Base-by-base conservation (phyloP, 108 stramenopile genomes). In the Skeletonema marinoi region DNA sequence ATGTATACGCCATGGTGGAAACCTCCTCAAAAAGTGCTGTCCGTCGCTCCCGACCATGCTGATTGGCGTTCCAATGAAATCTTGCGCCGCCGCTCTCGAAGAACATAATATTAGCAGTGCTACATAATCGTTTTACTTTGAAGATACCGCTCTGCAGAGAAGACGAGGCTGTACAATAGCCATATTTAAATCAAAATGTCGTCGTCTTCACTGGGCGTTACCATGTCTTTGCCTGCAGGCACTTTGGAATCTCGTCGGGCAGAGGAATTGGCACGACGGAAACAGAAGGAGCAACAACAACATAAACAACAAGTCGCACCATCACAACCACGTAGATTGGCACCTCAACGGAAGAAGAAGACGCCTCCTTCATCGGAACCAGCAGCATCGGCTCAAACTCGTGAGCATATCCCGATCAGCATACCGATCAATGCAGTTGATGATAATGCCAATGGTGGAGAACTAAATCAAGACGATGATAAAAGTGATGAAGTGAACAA, bases 341-440 rank as follows among this genome's bases (percentile, higher is more conserved):
- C 67, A 32, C 79, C 79, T 17, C 79, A 74, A 21, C 51, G 35
- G 66, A 74, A 80, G 74, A 80, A 58, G 19, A 11, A 46, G 42
- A 58, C 12, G n/a, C n/a, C 36, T 3, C 32, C 30, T 19, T 72
- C 21, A 14, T 54, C 42, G 39, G 44, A 13, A 46, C 21, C 58
- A 36, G 32, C 58, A 36, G 17, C 71, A 39, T 32, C 48, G 7
- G 51, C 48, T 14, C n/a, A 11, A 12, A 10, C 6, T 42, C 29
- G 33, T 66, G 16, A 66, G 66, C 50, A 35, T 25, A 32, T n/a
- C 10, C 25, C 38, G 32, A 33, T 42, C 7, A 67, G 16, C 21
- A 62, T 65, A 44, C 32, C 39, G 50, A 65, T 60, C 21, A 31
- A 21, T 61, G 35, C 11, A 32, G 38, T 42, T 32, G 80, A 76